phyloP scores from a whole-genome alignment of 2,329 filamentous ascomycete genomes.

The Claviceps purpurea region DNA sequence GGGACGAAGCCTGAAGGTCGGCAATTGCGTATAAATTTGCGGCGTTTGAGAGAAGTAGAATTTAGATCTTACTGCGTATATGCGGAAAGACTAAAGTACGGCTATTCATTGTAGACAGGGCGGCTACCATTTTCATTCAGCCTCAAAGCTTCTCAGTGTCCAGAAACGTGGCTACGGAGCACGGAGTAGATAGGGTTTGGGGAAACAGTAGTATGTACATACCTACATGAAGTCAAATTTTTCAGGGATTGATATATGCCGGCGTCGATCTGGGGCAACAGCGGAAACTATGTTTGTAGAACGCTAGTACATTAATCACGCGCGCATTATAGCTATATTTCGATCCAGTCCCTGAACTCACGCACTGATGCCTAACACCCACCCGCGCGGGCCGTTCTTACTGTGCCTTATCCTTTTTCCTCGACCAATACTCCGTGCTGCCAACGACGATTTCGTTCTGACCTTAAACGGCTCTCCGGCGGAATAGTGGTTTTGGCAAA shows the following conservation, averaged over 20 bases:
- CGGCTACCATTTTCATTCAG: no score
- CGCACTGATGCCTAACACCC: background rate
- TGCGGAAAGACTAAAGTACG: no score
- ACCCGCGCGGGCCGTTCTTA: background rate
- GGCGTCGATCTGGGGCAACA: background rate
- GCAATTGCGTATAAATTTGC: no score
- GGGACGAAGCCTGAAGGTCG: no score
- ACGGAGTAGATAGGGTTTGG: no score
- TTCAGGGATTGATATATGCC: background rate
- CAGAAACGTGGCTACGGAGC: no score
- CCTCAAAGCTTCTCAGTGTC: no score
- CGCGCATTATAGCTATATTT: background rate
- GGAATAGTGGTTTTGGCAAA: slow-evolving; percentile 31
- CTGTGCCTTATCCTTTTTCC: slow-evolving; percentile 22
- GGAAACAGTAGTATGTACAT: no score
- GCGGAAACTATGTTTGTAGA: background rate
- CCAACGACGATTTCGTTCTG: slow-evolving; percentile 39
- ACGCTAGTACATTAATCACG: background rate
- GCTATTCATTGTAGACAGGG: no score
- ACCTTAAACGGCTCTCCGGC: slow-evolving; percentile 25
- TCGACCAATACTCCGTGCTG: slow-evolving; percentile 38
- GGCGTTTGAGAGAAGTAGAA: no score
- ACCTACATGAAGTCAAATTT: background rate
- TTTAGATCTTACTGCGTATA: no score
- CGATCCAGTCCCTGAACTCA: background rate